phyloP scores from a whole-genome alignment of 495 filamentous ascomycete species.

The Hypoxylon crocopeplum region DNA sequence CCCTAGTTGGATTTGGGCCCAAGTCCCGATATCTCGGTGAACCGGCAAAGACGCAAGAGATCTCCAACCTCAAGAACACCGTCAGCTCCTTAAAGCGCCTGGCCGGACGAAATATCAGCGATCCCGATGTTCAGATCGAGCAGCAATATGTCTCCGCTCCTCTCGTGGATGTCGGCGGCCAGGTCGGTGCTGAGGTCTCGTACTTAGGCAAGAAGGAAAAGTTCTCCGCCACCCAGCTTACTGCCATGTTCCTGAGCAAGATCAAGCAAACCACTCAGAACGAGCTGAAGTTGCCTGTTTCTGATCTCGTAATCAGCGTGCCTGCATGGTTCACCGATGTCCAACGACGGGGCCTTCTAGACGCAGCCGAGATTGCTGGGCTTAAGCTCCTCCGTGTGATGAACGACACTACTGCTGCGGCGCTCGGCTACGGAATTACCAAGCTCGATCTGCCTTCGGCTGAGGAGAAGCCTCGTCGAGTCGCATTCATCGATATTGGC shows the following conservation, averaged over 20 bases:
- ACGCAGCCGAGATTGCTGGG: constrained; percentile 93
- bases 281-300: constrained; percentile 92
- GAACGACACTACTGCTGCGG: constrained; percentile 97
- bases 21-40: constrained; percentile 94
- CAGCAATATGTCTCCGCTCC: constrained; percentile 87
- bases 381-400: constrained; percentile 92
- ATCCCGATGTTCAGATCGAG: constrained; percentile 92
- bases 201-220: constrained; percentile 95
- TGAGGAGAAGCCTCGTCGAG: constrained; percentile 92
- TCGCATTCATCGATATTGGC: constrained; percentile 94
- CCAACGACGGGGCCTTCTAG: constrained; percentile 86
- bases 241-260: constrained; percentile 95
- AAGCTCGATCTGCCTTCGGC: constrained; percentile 87
- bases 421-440: constrained; percentile 96
- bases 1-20: constrained; percentile 92
- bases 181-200: constrained; percentile 91
- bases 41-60: constrained; percentile 96
- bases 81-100: constrained; percentile 91
- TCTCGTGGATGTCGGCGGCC: constrained; percentile 88
- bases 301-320: constrained; percentile 91
- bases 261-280: constrained; percentile 84
- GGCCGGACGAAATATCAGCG: constrained; percentile 80
- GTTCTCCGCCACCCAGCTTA: constrained; percentile 89
- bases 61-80: constrained; percentile 99
- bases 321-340: constrained; percentile 97